These are phyloP conservation scores for Cladosporium oxysporum DNA, from an alignment of 2,329 filamentous ascomycete genomes.

Conservation along the genomic window DNA sequence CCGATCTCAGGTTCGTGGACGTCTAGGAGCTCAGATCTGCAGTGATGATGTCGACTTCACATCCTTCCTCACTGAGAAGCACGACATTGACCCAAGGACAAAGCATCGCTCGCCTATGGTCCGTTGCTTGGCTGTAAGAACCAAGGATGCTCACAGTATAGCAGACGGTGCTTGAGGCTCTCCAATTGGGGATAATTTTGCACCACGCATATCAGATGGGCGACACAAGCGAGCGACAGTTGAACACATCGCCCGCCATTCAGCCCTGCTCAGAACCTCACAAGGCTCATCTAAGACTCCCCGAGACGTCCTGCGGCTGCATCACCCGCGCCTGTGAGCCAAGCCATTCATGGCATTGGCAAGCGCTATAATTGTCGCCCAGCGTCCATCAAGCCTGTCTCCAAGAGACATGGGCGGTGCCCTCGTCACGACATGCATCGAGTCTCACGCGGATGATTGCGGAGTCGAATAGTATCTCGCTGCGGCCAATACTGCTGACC, in stretches of 20 bases:
- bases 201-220: not conserved
- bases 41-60: not conserved
- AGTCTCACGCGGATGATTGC: not conserved
- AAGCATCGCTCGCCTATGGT: not conserved
- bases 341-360: not conserved
- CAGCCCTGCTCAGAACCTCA: not conserved
- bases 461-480: not conserved
- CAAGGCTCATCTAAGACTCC: not conserved
- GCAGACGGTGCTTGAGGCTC: not conserved
- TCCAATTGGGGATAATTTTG: not conserved
- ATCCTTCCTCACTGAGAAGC: not conserved
- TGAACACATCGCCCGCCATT: not conserved
- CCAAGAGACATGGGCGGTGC: not conserved
- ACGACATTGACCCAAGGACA: not conserved
- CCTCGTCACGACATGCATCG: not conserved
- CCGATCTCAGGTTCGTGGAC: not conserved
- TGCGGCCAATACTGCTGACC: slow-evolving; percentile 15
- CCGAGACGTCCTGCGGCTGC: not conserved
- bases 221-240: not conserved
- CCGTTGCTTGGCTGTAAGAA: not conserved
- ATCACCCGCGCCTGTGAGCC: not conserved
- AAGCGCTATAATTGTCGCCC: slow-evolving; percentile 9
- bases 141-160: not conserved
- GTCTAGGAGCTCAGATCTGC: not conserved
- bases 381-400: slow-evolving; percentile 4